Conservation (phyloP, 2,329 filamentous ascomycete species). For the Fusarium pseudograminearum region DNA sequence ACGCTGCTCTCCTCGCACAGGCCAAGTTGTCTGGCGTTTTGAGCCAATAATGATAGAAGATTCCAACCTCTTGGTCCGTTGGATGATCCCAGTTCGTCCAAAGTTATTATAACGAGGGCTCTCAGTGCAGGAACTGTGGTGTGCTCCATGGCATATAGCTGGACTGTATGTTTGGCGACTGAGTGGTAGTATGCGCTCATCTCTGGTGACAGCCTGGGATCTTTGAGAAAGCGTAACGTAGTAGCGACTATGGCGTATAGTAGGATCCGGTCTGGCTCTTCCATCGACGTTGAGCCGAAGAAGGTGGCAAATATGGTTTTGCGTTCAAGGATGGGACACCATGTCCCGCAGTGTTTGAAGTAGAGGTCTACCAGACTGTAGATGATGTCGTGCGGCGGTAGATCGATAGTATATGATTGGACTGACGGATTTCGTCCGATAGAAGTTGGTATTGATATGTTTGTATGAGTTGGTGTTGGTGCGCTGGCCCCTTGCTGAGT, state of each 20-base stretch:
- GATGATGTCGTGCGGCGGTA: conserved; percentile 70
- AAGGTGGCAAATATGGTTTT: conserved; percentile 57
- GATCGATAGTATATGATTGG: conserved; percentile 58
- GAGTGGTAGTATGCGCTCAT: conserved; percentile 56
- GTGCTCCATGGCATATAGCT: conserved; percentile 58
- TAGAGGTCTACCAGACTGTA: conserved; percentile 71
- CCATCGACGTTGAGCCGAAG: conserved; percentile 56
- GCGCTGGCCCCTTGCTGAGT: conserved; percentile 4
- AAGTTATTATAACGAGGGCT: conserved; percentile 56
- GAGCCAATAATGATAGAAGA: conserved; percentile 54
- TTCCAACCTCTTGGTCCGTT: conserved; percentile 60
- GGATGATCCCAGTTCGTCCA: conserved; percentile 58
- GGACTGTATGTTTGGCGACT: conserved; percentile 55
- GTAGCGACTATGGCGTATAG: conserved; percentile 60
- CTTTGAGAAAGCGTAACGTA: conserved; percentile 57
- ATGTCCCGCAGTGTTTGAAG: conserved; percentile 74
- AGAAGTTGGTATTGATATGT: neutral
- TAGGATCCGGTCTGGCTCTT: conserved; percentile 56
- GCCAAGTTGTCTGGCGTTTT: conserved; percentile 56
- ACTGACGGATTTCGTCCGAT: conserved; percentile 46
- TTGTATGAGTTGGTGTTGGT: conserved; percentile 8
- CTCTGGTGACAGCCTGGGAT: conserved; percentile 54
- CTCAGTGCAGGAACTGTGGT: conserved; percentile 55
- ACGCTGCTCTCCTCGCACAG: conserved; percentile 56
- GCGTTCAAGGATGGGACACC: conserved; percentile 62